Evolutionary conservation across 2,329 filamentous ascomycete species (phyloP).

Genomic region (Fusarium dlaminii): DNA sequence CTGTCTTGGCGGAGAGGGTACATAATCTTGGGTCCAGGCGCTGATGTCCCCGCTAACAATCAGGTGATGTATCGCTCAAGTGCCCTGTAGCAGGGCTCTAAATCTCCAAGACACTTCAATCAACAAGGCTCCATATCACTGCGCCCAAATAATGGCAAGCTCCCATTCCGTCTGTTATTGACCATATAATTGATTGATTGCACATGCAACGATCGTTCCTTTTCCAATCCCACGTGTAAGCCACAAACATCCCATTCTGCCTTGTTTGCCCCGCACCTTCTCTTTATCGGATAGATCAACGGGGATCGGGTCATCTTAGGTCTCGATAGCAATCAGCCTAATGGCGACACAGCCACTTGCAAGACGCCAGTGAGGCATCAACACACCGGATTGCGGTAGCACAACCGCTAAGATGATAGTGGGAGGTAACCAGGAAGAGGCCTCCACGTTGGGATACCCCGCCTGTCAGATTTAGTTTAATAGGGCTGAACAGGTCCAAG

Average conservation of each 20-base stretch:
- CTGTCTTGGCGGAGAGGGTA: not conserved
- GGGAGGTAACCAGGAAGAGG: conserved; percentile 1
- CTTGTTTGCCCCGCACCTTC: not conserved
- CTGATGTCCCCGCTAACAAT: not conserved
- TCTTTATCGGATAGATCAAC: not conserved
- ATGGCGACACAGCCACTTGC: not conserved
- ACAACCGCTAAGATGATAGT: not conserved
- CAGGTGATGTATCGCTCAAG: not conserved
- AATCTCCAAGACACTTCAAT: not conserved
- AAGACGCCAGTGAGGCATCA: not conserved
- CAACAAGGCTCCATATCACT: not conserved
- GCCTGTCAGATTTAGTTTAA: not conserved
- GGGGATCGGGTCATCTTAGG: not conserved
- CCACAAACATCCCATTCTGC: not conserved
- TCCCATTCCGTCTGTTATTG: not conserved
- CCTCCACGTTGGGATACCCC: not conserved
- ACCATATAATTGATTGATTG: not conserved
- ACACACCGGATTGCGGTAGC: not conserved
- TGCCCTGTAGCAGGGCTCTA: not conserved
- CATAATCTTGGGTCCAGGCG: not conserved
- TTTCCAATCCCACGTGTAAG: no score
- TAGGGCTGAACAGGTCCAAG: not conserved
- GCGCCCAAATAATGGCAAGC: not conserved
- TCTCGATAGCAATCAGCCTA: not conserved
- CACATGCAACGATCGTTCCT: no score